Base-by-base conservation (phyloP, 768 basidiomycete genomes). In the Cystobasidium ongulense region DNA sequence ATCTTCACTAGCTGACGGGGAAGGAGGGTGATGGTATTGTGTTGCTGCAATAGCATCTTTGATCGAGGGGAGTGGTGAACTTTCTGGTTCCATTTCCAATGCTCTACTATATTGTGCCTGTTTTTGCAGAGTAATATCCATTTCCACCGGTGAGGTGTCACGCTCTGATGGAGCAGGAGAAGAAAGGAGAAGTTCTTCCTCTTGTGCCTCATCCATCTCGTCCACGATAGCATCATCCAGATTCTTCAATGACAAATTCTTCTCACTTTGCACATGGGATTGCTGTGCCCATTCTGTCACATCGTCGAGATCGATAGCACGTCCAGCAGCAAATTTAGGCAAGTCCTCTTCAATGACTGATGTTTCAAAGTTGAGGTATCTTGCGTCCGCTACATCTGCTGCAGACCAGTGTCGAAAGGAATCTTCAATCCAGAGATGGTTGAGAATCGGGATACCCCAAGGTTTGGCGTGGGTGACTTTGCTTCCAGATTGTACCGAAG, bases 371-470 rank as follows among this genome's bases (percentile, higher is more conserved):
- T 46, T 72, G 23, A 67, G 75, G 61, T 31, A 77, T n/a, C 27
- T 33, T 10, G 13, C 43, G 38, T 73, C 61, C 25, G 27, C 64
- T 4, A 54, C 33, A 13, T 27, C 53, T 53, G 23, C 74, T 17
- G 23, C 61, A 2, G 15, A 29, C 85, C 93, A 96, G 64, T 87
- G 84, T 25, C 87, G 81, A 78, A 93, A 90, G 79, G 91, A 94
- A 75, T 93, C 91, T 78, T 96, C 93, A 1, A 96, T 84, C 91
- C 92, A 96, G 0, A 85, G 84, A 77, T 97, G 93, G 77, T 92
- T 95, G 13, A 94, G 89, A 72, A 93, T 84, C 0, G 91, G 88
- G 75, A 94, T 89, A 0, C 86, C 86, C 93, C 93, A 95, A 0
- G 86, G 82, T 8, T 84, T 82, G 0, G 92, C 91, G 78, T 89